Evolutionary conservation across 768 basidiomycete species (phyloP).

Genomic region (Kwoniella bestiolae): DNA sequence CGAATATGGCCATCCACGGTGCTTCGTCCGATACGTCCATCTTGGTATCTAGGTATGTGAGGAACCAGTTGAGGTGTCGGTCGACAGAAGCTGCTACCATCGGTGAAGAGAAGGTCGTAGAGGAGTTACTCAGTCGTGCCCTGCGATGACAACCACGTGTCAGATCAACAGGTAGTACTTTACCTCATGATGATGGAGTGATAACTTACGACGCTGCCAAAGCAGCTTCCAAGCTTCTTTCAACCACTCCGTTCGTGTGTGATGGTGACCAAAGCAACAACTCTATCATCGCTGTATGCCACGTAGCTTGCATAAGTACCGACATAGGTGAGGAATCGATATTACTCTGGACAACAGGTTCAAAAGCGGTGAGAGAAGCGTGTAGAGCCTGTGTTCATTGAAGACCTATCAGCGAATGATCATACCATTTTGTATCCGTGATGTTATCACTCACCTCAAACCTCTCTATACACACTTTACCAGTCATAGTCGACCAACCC

Average conservation of each 20-base stretch:
- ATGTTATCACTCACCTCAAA: slow-evolving; percentile 38
- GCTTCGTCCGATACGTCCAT: slow-evolving; percentile 20
- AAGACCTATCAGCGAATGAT: too few species aligned
- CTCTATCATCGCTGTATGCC: slow-evolving; percentile 44
- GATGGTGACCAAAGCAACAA: slow-evolving; percentile 41
- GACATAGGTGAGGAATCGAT: not conserved
- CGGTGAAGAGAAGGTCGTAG: slow-evolving; percentile 17
- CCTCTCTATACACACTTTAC: slow-evolving; percentile 32
- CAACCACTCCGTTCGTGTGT: slow-evolving; percentile 46
- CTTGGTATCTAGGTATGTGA: slow-evolving; percentile 31
- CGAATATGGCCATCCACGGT: slow-evolving; percentile 45
- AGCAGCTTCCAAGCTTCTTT: slow-evolving; percentile 42
- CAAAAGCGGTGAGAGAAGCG: slow-evolving; percentile 8
- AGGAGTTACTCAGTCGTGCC: slow-evolving; percentile 20
- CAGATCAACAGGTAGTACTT: not conserved
- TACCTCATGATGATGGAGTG: not conserved
- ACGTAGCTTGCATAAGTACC: slow-evolving; percentile 24
- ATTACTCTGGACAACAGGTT: slow-evolving; percentile 6
- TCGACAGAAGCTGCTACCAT: slow-evolving; percentile 23
- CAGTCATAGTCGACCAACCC: slow-evolving; percentile 49
- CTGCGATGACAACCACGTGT: slow-evolving; percentile 6
- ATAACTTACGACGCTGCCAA: slow-evolving; percentile 45
- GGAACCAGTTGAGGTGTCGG: slow-evolving; percentile 36
- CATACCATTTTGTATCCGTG: not conserved
- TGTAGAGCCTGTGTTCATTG: not conserved